phyloP scores from a whole-genome alignment of 352 stramenopile species.

The Pythium aquatile region DNA sequence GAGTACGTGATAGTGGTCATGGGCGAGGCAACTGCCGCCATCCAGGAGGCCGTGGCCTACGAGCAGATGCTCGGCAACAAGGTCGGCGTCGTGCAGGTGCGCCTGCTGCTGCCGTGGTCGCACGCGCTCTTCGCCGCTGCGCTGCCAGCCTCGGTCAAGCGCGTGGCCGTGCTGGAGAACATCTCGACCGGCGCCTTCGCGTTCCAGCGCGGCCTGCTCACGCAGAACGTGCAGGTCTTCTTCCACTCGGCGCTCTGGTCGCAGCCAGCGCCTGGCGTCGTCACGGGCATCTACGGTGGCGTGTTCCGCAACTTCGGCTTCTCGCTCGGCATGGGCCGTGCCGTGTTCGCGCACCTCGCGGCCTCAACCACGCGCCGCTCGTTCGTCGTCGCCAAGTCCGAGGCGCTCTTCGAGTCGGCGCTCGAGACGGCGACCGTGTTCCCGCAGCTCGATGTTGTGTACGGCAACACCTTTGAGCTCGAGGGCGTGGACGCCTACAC shows the following conservation, averaged over 20 bases:
- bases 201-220: slow-evolving; percentile 66
- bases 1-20: slow-evolving; percentile 73
- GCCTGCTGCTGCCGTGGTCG: slow-evolving; percentile 71
- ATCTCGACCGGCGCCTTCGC: slow-evolving; percentile 55
- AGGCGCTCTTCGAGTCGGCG: slow-evolving; percentile 56
- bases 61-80: slow-evolving; percentile 73
- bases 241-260: slow-evolving; percentile 59
- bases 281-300: slow-evolving; percentile 71
- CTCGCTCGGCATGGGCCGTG: slow-evolving; percentile 63
- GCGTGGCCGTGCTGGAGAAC: slow-evolving; percentile 77
- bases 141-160: slow-evolving; percentile 49
- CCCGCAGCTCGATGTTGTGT: slow-evolving; percentile 60
- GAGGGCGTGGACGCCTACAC: slow-evolving; percentile 44
- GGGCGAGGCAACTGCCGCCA: slow-evolving; percentile 50
- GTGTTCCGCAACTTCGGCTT: slow-evolving; percentile 67
- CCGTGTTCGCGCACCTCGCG: slow-evolving; percentile 57
- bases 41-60: slow-evolving; percentile 66
- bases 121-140: slow-evolving; percentile 66
- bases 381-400: slow-evolving; percentile 84
- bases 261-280: slow-evolving; percentile 29
- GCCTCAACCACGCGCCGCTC: slow-evolving; percentile 42
- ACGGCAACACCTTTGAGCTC: slow-evolving; percentile 43
- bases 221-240: slow-evolving; percentile 72
- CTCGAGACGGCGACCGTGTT: slow-evolving; percentile 44
- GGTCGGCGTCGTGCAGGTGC: slow-evolving; percentile 77